Conservation (phyloP, 1,139 yeast genomes). For the Taphrina populina region DNA sequence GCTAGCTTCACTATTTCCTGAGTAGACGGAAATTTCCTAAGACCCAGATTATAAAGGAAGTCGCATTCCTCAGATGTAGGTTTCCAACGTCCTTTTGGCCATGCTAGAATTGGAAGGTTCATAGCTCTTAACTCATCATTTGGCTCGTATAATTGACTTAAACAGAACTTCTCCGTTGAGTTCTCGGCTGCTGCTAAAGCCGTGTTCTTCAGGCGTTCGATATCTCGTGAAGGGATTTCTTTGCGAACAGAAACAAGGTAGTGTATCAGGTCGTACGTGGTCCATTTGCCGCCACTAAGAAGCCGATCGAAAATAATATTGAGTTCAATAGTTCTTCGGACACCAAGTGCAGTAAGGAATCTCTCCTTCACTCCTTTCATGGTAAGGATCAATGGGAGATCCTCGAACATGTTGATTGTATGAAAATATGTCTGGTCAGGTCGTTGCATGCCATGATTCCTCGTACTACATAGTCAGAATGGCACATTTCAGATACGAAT, state of each 20-base stretch:
- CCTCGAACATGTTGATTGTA: slow-evolving; percentile 46
- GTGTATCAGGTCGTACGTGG: slow-evolving; percentile 46
- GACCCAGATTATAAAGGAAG: slow-evolving; percentile 44
- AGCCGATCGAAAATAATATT: slow-evolving; percentile 46
- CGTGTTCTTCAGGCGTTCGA: slow-evolving; percentile 25
- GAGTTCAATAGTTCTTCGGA: slow-evolving; percentile 49
- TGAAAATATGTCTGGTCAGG: slow-evolving; percentile 46
- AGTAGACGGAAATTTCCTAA: slow-evolving; percentile 42
- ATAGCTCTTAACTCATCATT: slow-evolving; percentile 41
- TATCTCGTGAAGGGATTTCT: slow-evolving; percentile 30
- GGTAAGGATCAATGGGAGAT: slow-evolving; percentile 45
- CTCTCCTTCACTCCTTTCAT: slow-evolving; percentile 42
- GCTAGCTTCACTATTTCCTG: slow-evolving; percentile 41
- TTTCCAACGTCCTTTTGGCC: slow-evolving; percentile 43
- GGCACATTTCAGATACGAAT: no score
- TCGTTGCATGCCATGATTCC: slow-evolving; percentile 46
- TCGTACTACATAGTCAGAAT: slow-evolving; percentile 36
- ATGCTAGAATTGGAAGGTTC: slow-evolving; percentile 44
- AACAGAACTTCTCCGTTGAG: slow-evolving; percentile 44
- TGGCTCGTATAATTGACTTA: slow-evolving; percentile 45
- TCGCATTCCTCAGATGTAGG: slow-evolving; percentile 43
- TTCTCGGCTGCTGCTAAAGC: slow-evolving; percentile 39
- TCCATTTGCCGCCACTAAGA: slow-evolving; percentile 46
- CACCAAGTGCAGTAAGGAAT: slow-evolving; percentile 45
- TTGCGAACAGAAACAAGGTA: slow-evolving; percentile 42